Evolutionary conservation across 345 rosid species (phyloP).

Genomic region (Garcia nutans): DNA sequence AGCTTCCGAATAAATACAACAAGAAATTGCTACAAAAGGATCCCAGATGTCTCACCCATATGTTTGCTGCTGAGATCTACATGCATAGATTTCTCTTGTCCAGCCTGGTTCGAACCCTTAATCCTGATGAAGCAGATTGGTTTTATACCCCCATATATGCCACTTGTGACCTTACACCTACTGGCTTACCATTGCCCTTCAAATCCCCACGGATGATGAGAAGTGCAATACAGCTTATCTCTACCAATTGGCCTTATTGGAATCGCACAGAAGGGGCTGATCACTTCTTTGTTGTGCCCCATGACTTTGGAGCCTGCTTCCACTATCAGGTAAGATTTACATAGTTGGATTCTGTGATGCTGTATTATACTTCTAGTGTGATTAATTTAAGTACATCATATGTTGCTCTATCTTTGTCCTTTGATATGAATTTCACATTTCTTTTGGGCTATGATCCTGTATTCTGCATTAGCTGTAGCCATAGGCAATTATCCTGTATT

Average conservation of each 20-base stretch:
- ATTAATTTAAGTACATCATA: background rate
- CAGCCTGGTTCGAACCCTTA: conserved; percentile 81
- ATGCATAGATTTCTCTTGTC: conserved; percentile 92
- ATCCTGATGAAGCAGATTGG: conserved; percentile 96
- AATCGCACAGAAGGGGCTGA: conserved; percentile 92
- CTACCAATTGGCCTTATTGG: conserved; percentile 92
- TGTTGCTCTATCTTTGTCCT: background rate
- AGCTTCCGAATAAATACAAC: conserved; percentile 93
- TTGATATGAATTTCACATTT: background rate
- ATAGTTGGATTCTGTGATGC: background rate
- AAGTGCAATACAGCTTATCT: conserved; percentile 79
- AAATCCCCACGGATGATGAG: conserved; percentile 95
- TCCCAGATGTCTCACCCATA: conserved; percentile 89
- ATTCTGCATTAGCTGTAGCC: background rate
- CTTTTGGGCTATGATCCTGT: background rate
- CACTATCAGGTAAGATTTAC: conserved; percentile 68
- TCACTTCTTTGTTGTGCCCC: conserved; percentile 95
- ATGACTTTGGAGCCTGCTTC: conserved; percentile 95
- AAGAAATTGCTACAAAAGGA: conserved; percentile 89
- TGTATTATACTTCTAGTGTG: background rate
- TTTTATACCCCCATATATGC: conserved; percentile 84
- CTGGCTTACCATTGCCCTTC: conserved; percentile 89
- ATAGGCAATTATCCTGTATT: background rate
- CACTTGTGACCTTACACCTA: conserved; percentile 97
- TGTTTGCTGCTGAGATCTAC: conserved; percentile 95